Percentiles rank a stretch among this genome's conserved stretches.
Evolutionary conservation across 805 yeast genomes (phyloP).

Genomic region (Candida dendrica): DNA sequence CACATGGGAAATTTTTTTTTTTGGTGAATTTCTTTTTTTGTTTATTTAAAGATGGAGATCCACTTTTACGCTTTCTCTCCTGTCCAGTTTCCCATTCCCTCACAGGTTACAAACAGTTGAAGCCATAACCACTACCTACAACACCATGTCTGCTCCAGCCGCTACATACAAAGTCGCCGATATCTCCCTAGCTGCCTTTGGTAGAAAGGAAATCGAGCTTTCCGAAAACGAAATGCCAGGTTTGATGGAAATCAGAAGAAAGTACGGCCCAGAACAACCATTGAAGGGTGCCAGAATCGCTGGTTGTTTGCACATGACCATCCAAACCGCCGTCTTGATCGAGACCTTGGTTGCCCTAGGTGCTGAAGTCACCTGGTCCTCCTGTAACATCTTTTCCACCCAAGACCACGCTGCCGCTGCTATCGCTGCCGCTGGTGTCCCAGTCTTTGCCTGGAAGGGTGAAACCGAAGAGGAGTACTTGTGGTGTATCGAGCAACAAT

Average conservation of each 20-base stretch:
- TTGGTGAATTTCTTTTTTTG: too few relatives aligned
- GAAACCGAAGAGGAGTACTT: slow-evolving; percentile 99
- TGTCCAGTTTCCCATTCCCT: too few relatives aligned
- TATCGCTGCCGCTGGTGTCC: slow-evolving; percentile 98
- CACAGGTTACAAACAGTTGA: background rate
- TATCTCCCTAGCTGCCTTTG: slow-evolving; percentile 97
- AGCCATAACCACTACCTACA: background rate
- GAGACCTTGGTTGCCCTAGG: slow-evolving; percentile 96
- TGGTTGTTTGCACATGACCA: slow-evolving; percentile 99
- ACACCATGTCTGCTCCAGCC: slow-evolving; percentile 51
- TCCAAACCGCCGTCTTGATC: slow-evolving; percentile 97
- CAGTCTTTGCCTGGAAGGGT: slow-evolving; percentile 99
- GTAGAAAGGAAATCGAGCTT: slow-evolving; percentile 98
- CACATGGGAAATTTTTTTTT: too few relatives aligned
- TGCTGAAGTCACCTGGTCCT: slow-evolving; percentile 99
- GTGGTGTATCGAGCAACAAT: slow-evolving; percentile 99
- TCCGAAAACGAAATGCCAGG: slow-evolving; percentile 99
- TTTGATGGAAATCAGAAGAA: slow-evolving; percentile 92
- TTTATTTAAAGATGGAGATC: too few relatives aligned
- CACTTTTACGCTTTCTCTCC: too few relatives aligned
- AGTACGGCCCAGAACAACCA: slow-evolving; percentile 89
- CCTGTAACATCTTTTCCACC: slow-evolving; percentile 98
- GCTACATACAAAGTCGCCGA: slow-evolving; percentile 92
- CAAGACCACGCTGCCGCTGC: slow-evolving; percentile 99
- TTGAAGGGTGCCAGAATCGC: slow-evolving; percentile 98